These are phyloP conservation scores for Salix koriyanagi DNA, from an alignment of 345 rosid genomes.

Conservation along the genomic window DNA sequence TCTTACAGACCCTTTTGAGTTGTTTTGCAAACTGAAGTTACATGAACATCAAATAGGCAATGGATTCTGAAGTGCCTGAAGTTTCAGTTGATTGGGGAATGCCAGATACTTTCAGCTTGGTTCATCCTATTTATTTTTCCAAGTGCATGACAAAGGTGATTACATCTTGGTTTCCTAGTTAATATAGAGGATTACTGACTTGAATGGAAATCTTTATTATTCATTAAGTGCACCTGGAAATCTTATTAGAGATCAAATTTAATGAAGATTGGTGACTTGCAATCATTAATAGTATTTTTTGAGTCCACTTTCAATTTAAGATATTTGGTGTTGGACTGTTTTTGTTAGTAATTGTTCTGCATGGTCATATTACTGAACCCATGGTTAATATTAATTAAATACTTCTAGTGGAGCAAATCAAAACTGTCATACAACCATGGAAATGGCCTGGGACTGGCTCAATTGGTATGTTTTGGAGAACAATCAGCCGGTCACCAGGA, in stretches of 20 bases:
- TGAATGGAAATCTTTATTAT: neutral
- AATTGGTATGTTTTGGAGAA: neutral
- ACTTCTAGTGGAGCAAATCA: neutral
- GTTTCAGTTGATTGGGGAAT: slow-evolving; percentile 84
- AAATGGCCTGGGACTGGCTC: neutral
- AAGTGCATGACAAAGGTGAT: slow-evolving; percentile 84
- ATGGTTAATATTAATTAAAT: neutral
- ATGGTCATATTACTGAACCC: neutral
- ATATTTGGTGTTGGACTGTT: neutral
- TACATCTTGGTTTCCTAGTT: slow-evolving; percentile 5
- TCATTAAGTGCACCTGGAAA: neutral
- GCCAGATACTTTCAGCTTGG: slow-evolving; percentile 59
- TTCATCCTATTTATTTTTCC: slow-evolving; percentile 87
- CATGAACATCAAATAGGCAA: slow-evolving; percentile 38
- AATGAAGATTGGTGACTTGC: neutral
- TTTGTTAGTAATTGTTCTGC: neutral
- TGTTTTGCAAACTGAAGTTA: slow-evolving; percentile 10
- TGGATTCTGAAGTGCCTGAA: slow-evolving; percentile 62
- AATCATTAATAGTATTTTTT: neutral
- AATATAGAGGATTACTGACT: neutral
- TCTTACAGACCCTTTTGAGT: neutral
- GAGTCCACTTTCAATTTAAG: neutral
- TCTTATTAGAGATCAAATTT: neutral
- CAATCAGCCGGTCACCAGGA: neutral
- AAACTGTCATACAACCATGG: neutral